Conservation (phyloP, 345 rosid genomes). For the Punica granatum region DNA sequence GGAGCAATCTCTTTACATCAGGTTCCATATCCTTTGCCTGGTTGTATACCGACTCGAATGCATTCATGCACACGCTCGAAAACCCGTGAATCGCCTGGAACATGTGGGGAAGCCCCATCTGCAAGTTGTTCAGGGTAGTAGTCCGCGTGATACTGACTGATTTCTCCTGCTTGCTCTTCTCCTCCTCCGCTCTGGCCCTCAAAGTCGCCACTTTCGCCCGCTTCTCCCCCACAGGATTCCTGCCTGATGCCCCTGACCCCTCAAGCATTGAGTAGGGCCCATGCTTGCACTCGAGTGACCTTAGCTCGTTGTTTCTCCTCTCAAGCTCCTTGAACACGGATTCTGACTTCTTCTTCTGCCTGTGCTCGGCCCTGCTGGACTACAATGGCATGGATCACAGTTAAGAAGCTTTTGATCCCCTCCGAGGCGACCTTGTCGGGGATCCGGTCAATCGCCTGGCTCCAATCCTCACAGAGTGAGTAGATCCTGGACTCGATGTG, state of each 20-base stretch:
- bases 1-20: constrained; percentile 42
- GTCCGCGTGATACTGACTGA: constrained; percentile 62
- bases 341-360: constrained; percentile 80
- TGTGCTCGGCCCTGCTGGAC: constrained; percentile 82
- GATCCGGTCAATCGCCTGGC: constrained; percentile 67
- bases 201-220: constrained; percentile 49
- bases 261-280: constrained; percentile 57
- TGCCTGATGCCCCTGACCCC: constrained; percentile 21
- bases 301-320: constrained; percentile 57
- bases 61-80: constrained; percentile 88
- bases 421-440: constrained; percentile 98
- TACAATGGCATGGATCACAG: constrained; percentile 76
- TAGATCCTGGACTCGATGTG: constrained; percentile 67
- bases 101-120: constrained; percentile 89
- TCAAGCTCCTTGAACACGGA: constrained; percentile 55
- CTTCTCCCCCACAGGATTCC: constrained; percentile 60
- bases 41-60: constrained; percentile 73
- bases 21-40: constrained; percentile 45
- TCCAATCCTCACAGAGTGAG: constrained; percentile 88
- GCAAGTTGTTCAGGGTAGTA: constrained; percentile 78
- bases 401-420: constrained; percentile 83
- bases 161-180: constrained; percentile 74
- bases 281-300: constrained; percentile 64
- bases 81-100: constrained; percentile 90
- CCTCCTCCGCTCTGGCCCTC: constrained; percentile 75